A percentile compares a stretch with the other conserved stretches of the same genome.
Conservation (phyloP, 1,284 basidiomycete species). For the Peniophora sp. region DNA sequence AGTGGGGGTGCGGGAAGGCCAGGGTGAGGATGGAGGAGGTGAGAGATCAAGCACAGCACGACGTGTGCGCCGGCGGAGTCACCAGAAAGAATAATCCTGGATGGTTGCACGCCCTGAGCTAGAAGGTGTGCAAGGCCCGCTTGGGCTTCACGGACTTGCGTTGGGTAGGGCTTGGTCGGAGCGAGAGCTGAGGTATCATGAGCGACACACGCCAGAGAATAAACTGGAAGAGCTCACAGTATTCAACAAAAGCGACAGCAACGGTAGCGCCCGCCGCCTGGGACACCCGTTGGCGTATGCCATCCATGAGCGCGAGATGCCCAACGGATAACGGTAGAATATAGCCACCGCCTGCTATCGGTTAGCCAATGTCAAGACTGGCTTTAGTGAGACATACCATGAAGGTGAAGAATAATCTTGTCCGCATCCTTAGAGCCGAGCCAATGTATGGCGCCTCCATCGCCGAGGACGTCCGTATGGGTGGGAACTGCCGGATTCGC, state of each 20-base stretch:
- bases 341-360: conserved; percentile 2
- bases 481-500: not conserved
- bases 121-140: conserved; percentile 7
- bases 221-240: not conserved
- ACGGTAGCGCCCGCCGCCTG: not conserved
- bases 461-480: not conserved
- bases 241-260: conserved; percentile 2
- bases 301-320: conserved; percentile 2
- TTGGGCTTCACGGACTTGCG: conserved; percentile 7
- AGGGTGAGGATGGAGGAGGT: conserved; percentile 3
- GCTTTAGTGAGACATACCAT: conserved; percentile 1
- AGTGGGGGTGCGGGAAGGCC: conserved; percentile 1
- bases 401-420: conserved; percentile 9
- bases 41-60: conserved; percentile 1
- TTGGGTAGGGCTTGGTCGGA: conserved; percentile 6
- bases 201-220: not conserved
- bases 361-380: no score
- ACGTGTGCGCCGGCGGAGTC: conserved; percentile 5
- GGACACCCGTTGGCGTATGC: not conserved
- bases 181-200: conserved; percentile 4
- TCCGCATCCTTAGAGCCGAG: conserved; percentile 6
- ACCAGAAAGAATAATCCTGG: conserved; percentile 2
- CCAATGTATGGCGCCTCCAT: conserved; percentile 9
- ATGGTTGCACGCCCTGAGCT: not conserved
- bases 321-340: conserved; percentile 2